These are phyloP conservation scores for Dictyostelium discoideum DNA, from an alignment of 78 protist genomes.

Conservation along the genomic window dicty_2.7 NC_007088.5:7262501-7263000, in stretches of 20 bases:
- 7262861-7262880: slow-evolving; percentile 53
- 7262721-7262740: neutral
- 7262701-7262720: slow-evolving; percentile 19
- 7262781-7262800: slow-evolving; percentile 84
- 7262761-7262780: slow-evolving; percentile 86
- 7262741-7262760: slow-evolving; percentile 65
- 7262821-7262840: slow-evolving; percentile 56
- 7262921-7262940: slow-evolving; percentile 72
- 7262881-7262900: slow-evolving; percentile 7
- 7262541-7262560: neutral
- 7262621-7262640: neutral
- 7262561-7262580: neutral
- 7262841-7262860: neutral
- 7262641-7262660: slow-evolving; percentile 22
- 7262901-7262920: slow-evolving; percentile 77
- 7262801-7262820: slow-evolving; percentile 60
- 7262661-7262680: slow-evolving; percentile 48
- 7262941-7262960: neutral
- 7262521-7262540: neutral
- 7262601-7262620: slow-evolving; percentile 18
- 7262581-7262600: neutral
- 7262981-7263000: slow-evolving; percentile 88
- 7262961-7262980: slow-evolving; percentile 84
- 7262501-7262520: neutral
- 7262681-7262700: slow-evolving; percentile 6